phyloP scores from a whole-genome alignment of 2,329 filamentous ascomycete species.

The Fusarium redolens region DNA sequence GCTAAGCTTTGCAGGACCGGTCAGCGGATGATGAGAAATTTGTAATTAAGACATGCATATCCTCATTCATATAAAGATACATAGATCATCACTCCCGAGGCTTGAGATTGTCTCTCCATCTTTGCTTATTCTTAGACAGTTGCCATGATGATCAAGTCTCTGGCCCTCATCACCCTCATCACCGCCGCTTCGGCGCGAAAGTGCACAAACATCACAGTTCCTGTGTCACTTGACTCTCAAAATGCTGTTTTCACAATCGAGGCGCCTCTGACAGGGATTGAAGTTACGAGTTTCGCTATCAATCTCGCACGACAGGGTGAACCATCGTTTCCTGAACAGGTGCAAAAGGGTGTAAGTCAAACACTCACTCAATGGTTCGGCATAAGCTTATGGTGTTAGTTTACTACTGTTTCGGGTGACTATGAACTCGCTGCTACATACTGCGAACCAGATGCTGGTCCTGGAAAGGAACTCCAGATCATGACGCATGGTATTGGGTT shows the following conservation, averaged over 20 bases:
- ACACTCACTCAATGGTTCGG: background rate
- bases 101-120: background rate
- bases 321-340: conserved; percentile 57
- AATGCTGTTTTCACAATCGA: conserved; percentile 65
- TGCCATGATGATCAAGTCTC: conserved; percentile 38
- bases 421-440: conserved; percentile 71
- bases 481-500: conserved; percentile 57
- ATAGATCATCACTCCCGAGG: background rate
- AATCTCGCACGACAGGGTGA: conserved; percentile 60
- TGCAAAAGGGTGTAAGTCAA: conserved; percentile 57
- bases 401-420: conserved; percentile 60
- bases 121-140: conserved; percentile 2
- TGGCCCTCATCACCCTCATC: conserved; percentile 42
- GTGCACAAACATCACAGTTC: conserved; percentile 65
- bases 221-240: conserved; percentile 64
- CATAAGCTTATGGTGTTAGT: conserved; percentile 48
- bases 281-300: conserved; percentile 67
- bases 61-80: conserved; percentile 28
- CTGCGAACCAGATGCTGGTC: conserved; percentile 65
- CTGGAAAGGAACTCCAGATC: conserved; percentile 53
- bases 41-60: conserved; percentile 20
- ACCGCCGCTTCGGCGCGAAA: conserved; percentile 49
- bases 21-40: conserved; percentile 24
- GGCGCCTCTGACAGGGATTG: conserved; percentile 63
- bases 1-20: conserved; percentile 1